A percentile compares a stretch with the other conserved stretches of the same genome.
Evolutionary conservation across 2,329 filamentous ascomycete genomes (phyloP).

Genomic region (Colletotrichum higginsianum): DNA sequence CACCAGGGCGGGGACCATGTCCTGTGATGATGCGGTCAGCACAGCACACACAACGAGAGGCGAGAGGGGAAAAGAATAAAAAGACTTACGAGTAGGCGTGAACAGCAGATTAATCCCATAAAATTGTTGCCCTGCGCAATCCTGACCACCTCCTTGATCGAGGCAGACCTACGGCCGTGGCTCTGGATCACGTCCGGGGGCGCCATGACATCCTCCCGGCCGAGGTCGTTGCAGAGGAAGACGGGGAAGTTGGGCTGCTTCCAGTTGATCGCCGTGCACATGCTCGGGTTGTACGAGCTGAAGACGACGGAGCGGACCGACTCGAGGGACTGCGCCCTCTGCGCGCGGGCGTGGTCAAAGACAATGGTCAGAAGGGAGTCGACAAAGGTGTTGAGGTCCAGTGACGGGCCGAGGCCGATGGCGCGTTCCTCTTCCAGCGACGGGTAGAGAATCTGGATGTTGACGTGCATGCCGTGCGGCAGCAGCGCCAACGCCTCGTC

Average conservation of each 20-base stretch:
- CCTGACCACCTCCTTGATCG: constrained; percentile 94
- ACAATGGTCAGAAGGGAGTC: constrained; percentile 88
- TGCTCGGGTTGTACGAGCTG: constrained; percentile 89
- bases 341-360: constrained; percentile 88
- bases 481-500: constrained; percentile 82
- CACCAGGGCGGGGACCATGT: constrained; percentile 92
- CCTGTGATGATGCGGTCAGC: constrained; percentile 64
- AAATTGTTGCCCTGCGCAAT: constrained; percentile 97
- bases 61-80: no score
- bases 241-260: constrained; percentile 99
- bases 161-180: constrained; percentile 82
- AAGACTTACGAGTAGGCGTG: constrained; percentile 81
- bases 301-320: constrained; percentile 91
- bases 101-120: constrained; percentile 95
- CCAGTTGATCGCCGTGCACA: constrained; percentile 98
- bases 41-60: background rate
- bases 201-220: constrained; percentile 67
- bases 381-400: constrained; percentile 88
- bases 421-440: constrained; percentile 79
- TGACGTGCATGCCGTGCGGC: constrained; percentile 86
- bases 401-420: constrained; percentile 79
- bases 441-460: constrained; percentile 93
- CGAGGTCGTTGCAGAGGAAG: constrained; percentile 94
- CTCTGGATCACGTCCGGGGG: constrained; percentile 58
- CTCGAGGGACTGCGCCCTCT: constrained; percentile 76